Conservation (phyloP, 2,329 filamentous ascomycete species). For the Diplocarpon mali region DNA sequence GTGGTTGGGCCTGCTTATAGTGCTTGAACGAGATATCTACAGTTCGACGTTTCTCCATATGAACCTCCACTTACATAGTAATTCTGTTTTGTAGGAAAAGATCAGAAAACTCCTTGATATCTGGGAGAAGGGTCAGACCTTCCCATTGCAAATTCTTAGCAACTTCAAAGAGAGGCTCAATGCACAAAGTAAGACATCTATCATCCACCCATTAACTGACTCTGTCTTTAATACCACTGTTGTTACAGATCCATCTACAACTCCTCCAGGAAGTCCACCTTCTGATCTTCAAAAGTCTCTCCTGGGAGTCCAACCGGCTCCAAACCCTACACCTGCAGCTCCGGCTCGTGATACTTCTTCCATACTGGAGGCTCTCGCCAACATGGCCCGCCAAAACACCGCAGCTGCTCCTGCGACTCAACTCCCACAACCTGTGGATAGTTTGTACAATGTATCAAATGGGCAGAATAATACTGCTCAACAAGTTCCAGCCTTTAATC, state of each 20-base stretch:
- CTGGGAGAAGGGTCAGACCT: slow-evolving; percentile 92
- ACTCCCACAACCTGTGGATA: slow-evolving; percentile 25
- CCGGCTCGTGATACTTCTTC: slow-evolving; percentile 45
- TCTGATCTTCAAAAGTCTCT: slow-evolving; percentile 31
- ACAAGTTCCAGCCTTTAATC: slow-evolving; percentile 20
- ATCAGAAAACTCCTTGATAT: slow-evolving; percentile 93
- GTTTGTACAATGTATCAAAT: slow-evolving; percentile 35
- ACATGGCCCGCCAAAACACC: slow-evolving; percentile 66
- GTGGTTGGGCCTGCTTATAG: slow-evolving; percentile 12
- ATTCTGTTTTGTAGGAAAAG: slow-evolving; percentile 64
- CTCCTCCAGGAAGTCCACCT: slow-evolving; percentile 50
- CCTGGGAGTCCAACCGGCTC: slow-evolving; percentile 24
- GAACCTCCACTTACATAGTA: slow-evolving; percentile 37
- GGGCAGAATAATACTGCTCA: slow-evolving; percentile 32
- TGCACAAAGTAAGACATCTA: slow-evolving; percentile 51
- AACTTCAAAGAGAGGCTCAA: slow-evolving; percentile 75
- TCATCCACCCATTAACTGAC: slow-evolving; percentile 16
- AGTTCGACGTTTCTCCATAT: slow-evolving; percentile 9
- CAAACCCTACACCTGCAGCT: slow-evolving; percentile 31
- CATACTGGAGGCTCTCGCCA: slow-evolving; percentile 69
- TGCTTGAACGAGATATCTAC: slow-evolving; percentile 8
- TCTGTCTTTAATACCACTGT: slow-evolving; percentile 29
- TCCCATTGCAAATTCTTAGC: slow-evolving; percentile 67
- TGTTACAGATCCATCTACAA: slow-evolving; percentile 55
- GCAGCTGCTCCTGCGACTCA: slow-evolving; percentile 29